A percentile compares a stretch with the other conserved stretches of the same genome.
Conservation (phyloP, 2,329 filamentous ascomycete genomes). For the Aspergillus fijiensis region DNA sequence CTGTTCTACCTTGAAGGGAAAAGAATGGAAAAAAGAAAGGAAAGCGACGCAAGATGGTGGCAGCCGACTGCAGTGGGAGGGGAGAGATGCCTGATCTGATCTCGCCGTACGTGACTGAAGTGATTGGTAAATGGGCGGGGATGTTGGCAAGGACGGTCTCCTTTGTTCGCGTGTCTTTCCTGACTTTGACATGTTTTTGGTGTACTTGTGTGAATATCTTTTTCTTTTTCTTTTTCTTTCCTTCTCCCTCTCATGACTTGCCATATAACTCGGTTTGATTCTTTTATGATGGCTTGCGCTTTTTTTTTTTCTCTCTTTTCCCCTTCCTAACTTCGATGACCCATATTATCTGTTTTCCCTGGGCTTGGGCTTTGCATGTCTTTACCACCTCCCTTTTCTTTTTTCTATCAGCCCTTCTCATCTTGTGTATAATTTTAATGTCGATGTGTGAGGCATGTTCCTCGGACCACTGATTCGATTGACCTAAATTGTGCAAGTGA, state of each 20-base stretch:
- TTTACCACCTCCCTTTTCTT: not conserved
- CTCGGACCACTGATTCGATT: not conserved
- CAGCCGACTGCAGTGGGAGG: not conserved
- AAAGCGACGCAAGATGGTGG: not conserved
- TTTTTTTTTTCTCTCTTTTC: not conserved
- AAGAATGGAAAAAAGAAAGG: too few relatives aligned
- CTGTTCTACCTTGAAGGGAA: too few relatives aligned
- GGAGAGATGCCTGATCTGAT: not conserved
- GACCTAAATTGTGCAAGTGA: too few relatives aligned
- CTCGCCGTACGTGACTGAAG: not conserved
- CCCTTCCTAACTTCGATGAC: not conserved
- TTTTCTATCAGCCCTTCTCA: not conserved
- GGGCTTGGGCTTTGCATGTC: slow-evolving; percentile 5
- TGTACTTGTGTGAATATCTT: not conserved
- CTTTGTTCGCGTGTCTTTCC: not conserved
- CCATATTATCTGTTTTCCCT: not conserved
- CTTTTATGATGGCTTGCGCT: not conserved
- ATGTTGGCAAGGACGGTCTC: not conserved
- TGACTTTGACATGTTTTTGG: not conserved
- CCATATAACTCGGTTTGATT: slow-evolving; percentile 1
- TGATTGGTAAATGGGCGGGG: not conserved
- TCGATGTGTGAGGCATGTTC: slow-evolving; percentile 5
- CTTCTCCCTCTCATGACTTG: not conserved
- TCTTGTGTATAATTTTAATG: slow-evolving; percentile 16
- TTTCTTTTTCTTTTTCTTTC: not conserved